phyloP scores from a whole-genome alignment of 352 stramenopile species.

The Achlya hypogyna region DNA sequence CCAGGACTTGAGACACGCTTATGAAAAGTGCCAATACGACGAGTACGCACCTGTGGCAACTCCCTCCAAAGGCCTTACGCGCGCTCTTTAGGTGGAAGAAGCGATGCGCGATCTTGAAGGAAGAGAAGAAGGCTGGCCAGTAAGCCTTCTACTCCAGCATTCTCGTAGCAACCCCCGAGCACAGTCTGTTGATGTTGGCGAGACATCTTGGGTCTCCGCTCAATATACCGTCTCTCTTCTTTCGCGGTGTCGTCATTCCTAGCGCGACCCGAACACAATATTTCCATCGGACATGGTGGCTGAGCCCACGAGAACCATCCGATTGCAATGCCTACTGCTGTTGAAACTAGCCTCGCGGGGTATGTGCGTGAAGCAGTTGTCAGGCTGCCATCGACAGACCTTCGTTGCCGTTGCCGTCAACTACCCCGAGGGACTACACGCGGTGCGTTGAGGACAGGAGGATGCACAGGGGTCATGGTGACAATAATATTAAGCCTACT shows the following conservation, averaged over 20 bases:
- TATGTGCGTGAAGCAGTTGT: too few relatives aligned
- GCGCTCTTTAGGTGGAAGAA: conserved; percentile 58
- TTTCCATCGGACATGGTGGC: too few relatives aligned
- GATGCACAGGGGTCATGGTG: not conserved
- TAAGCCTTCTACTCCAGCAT: not conserved
- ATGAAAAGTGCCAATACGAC: conserved; percentile 98
- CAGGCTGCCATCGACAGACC: not conserved
- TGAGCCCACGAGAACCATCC: too few relatives aligned
- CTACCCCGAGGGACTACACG: too few relatives aligned
- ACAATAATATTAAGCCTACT: not conserved
- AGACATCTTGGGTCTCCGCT: not conserved
- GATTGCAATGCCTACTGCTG: too few relatives aligned
- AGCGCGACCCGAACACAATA: too few relatives aligned
- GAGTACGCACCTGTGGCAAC: conserved; percentile 36
- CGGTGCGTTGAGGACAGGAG: too few relatives aligned
- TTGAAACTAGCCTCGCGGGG: too few relatives aligned
- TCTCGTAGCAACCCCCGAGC: not conserved
- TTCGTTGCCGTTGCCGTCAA: not conserved
- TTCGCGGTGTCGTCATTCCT: not conserved
- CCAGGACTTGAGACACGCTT: conserved; percentile 94
- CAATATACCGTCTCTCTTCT: not conserved
- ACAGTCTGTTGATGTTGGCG: not conserved
- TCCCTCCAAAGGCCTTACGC: conserved; percentile 21
- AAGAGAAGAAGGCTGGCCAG: conserved; percentile 22
- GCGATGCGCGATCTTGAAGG: conserved; percentile 71